These are phyloP conservation scores for Exophiala sideris DNA, from an alignment of 2,329 filamentous ascomycete species.

Conservation along the genomic window DNA sequence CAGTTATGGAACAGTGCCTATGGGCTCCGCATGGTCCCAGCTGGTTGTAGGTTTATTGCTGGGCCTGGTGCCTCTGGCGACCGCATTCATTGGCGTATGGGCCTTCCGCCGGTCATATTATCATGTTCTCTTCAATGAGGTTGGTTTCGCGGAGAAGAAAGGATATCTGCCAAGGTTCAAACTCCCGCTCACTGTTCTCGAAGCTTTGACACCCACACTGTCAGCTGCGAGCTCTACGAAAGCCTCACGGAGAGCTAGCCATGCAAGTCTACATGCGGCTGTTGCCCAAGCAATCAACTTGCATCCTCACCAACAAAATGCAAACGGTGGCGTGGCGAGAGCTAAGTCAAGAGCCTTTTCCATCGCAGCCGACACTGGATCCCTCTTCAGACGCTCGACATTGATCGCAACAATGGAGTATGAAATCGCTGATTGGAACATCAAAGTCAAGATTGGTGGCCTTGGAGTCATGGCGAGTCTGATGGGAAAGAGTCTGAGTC, in stretches of 20 bases:
- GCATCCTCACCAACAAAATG: constrained; percentile 49
- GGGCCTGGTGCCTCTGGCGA: constrained; percentile 51
- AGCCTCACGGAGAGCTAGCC: constrained; percentile 7
- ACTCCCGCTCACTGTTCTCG: constrained; percentile 7
- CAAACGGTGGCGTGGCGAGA: constrained; percentile 3
- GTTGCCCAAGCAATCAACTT: constrained; percentile 46
- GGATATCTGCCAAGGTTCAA: constrained; percentile 33
- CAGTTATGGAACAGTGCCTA: constrained; percentile 51
- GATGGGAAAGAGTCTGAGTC: constrained; percentile 63
- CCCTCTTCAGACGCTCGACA: constrained; percentile 48
- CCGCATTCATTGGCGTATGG: constrained; percentile 51
- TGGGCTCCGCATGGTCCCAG: constrained; percentile 54
- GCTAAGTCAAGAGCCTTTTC: too few relatives aligned
- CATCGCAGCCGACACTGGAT: too few relatives aligned
- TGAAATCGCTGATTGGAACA: constrained; percentile 66
- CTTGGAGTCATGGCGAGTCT: constrained; percentile 68
- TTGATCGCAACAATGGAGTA: constrained; percentile 71
- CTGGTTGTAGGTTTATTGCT: constrained; percentile 55
- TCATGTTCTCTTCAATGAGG: constrained; percentile 60
- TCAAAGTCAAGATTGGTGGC: constrained; percentile 70
- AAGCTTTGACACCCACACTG: constrained; percentile 37
- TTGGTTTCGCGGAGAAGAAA: constrained; percentile 53
- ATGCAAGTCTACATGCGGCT: constrained; percentile 13
- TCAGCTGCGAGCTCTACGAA: constrained; percentile 22
- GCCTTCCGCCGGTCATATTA: constrained; percentile 62